phyloP scores from a whole-genome alignment of 164 flowering plant species.

The Brasenia schreberi region DNA sequence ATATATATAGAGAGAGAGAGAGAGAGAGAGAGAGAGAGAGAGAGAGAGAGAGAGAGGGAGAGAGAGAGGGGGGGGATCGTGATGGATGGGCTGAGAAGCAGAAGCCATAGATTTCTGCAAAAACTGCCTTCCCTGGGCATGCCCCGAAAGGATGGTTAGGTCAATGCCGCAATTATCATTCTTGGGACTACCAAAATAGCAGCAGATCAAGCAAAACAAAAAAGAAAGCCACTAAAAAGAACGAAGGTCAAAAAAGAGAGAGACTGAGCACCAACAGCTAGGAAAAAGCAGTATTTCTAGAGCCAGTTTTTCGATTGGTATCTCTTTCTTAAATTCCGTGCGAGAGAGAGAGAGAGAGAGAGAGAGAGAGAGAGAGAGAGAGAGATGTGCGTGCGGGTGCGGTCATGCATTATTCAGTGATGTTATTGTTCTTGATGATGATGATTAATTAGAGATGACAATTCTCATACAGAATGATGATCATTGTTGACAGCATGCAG shows the following conservation, averaged over 20 bases:
- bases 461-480: too few species aligned
- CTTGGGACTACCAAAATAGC: background rate
- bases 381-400: background rate
- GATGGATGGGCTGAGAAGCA: background rate
- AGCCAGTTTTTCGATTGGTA: background rate
- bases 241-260: background rate
- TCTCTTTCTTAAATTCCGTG: background rate
- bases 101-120: background rate
- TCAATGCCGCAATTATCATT: background rate
- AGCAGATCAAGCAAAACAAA: background rate
- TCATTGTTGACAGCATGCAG: too few species aligned
- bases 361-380: background rate
- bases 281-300: background rate
- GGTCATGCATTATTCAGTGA: background rate
- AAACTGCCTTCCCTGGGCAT: background rate
- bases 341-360: background rate
- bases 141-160: background rate
- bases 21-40: background rate
- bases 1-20: background rate
- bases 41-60: background rate
- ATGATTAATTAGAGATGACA: background rate
- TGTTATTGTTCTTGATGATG: background rate
- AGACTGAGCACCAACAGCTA: background rate
- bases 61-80: background rate
- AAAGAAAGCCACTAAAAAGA: background rate